Evolutionary conservation across 2,329 filamentous ascomycete genomes (phyloP).

Genomic region (Didymella segeticola): DNA sequence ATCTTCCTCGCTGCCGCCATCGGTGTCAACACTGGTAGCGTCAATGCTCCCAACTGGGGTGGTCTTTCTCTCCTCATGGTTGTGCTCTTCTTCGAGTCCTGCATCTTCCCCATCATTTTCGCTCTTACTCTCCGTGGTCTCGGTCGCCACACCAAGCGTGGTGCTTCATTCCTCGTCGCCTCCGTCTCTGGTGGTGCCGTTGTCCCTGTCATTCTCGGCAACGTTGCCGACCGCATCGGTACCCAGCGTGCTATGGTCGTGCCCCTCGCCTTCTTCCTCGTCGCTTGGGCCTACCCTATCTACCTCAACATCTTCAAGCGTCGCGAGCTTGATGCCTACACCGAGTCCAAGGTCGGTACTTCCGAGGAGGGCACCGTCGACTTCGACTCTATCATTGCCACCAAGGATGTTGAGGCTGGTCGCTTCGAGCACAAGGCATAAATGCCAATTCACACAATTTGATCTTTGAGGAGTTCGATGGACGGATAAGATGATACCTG

Average conservation of each 20-base stretch:
- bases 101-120: slow-evolving; percentile 51
- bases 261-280: slow-evolving; percentile 42
- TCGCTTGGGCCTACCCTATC: slow-evolving; percentile 47
- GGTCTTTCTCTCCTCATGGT: slow-evolving; percentile 48
- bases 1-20: slow-evolving; percentile 47
- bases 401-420: slow-evolving; percentile 34
- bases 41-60: slow-evolving; percentile 43
- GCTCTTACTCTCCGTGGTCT: slow-evolving; percentile 47
- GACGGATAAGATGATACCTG: slow-evolving; percentile 13
- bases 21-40: slow-evolving; percentile 39
- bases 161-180: slow-evolving; percentile 47
- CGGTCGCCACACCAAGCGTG: slow-evolving; percentile 50
- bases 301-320: slow-evolving; percentile 46
- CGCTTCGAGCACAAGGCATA: slow-evolving; percentile 26
- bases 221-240: slow-evolving; percentile 44
- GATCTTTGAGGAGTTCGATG: slow-evolving; percentile 1
- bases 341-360: slow-evolving; percentile 40
- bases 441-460: not conserved
- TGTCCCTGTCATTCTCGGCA: slow-evolving; percentile 45
- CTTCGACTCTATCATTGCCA: slow-evolving; percentile 32
- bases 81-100: slow-evolving; percentile 49
- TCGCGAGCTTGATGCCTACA: slow-evolving; percentile 46
- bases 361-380: slow-evolving; percentile 29
- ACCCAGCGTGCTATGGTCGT: slow-evolving; percentile 47
- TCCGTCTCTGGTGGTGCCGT: slow-evolving; percentile 48